These are phyloP conservation scores for Penicillium brevicompactum DNA, from an alignment of 2,329 filamentous ascomycete genomes.

Conservation along the genomic window DNA sequence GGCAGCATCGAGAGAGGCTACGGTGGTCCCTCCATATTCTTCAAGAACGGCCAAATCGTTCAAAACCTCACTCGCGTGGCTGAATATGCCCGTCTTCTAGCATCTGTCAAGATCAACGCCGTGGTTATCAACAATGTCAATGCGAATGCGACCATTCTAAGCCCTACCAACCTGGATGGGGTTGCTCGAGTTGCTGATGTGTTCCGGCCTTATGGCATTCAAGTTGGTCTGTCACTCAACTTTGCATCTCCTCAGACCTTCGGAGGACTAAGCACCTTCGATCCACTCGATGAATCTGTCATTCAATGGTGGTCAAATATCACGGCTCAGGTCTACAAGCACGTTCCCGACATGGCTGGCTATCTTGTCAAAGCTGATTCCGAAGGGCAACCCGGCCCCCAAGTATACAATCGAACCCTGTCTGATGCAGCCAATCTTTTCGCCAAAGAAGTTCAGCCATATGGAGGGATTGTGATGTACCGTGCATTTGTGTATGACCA, in stretches of 20 bases:
- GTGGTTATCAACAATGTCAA: slow-evolving; percentile 74
- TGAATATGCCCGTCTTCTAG: slow-evolving; percentile 66
- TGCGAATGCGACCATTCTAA: slow-evolving; percentile 62
- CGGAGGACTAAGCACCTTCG: slow-evolving; percentile 62
- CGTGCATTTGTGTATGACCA: slow-evolving; percentile 71
- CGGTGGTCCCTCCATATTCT: slow-evolving; percentile 69
- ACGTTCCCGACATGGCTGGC: slow-evolving; percentile 68
- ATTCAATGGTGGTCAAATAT: slow-evolving; percentile 65
- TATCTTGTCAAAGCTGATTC: slow-evolving; percentile 73
- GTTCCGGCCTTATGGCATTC: slow-evolving; percentile 68
- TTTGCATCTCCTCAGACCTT: slow-evolving; percentile 65
- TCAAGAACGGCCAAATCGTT: slow-evolving; percentile 57
- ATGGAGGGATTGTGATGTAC: slow-evolving; percentile 69
- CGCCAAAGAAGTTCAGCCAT: slow-evolving; percentile 58
- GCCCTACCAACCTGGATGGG: slow-evolving; percentile 60
- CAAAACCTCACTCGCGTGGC: slow-evolving; percentile 61
- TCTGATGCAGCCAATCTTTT: slow-evolving; percentile 71
- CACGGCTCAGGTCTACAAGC: slow-evolving; percentile 60
- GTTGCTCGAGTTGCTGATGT: slow-evolving; percentile 64
- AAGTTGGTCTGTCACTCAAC: slow-evolving; percentile 67
- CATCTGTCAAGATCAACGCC: slow-evolving; percentile 68
- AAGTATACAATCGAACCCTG: slow-evolving; percentile 70
- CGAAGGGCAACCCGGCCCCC: slow-evolving; percentile 70
- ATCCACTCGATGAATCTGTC: slow-evolving; percentile 64
- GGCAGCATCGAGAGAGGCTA: slow-evolving; percentile 69